These are phyloP conservation scores for Harringtonia lauricola DNA, from an alignment of 2,329 filamentous ascomycete species.

Conservation along the genomic window DNA sequence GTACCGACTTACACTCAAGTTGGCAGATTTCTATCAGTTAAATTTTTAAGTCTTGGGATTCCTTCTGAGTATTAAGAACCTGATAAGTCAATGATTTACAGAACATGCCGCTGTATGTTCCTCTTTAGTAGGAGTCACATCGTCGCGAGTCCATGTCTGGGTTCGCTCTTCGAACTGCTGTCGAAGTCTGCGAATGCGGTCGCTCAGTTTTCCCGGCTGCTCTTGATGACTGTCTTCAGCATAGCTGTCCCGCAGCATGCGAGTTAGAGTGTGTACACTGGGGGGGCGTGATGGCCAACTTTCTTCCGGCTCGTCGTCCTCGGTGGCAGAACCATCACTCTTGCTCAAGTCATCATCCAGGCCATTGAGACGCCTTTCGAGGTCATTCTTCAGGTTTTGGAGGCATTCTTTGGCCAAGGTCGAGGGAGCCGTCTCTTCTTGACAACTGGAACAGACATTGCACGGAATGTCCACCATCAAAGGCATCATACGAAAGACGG, in stretches of 20 bases:
- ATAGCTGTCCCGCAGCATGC: background rate
- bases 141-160: conserved; percentile 4
- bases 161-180: conserved; percentile 6
- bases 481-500: background rate
- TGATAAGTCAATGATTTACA: too few species aligned
- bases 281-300: background rate
- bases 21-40: too few species aligned
- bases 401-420: background rate
- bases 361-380: background rate
- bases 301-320: background rate
- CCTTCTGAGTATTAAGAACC: too few species aligned
- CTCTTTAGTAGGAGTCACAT: too few species aligned
- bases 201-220: conserved; percentile 3
- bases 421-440: background rate
- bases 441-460: background rate
- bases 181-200: conserved; percentile 4
- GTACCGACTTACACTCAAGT: too few species aligned
- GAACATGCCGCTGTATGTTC: too few species aligned
- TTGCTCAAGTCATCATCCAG: background rate
- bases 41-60: too few species aligned
- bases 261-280: background rate
- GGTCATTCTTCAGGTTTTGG: background rate
- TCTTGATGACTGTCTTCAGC: background rate
- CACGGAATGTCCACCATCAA: background rate
- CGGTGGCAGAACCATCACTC: too few species aligned